Evolutionary conservation across 1,284 basidiomycete genomes (phyloP).

Genomic region (Trichosporon faecale): DNA sequence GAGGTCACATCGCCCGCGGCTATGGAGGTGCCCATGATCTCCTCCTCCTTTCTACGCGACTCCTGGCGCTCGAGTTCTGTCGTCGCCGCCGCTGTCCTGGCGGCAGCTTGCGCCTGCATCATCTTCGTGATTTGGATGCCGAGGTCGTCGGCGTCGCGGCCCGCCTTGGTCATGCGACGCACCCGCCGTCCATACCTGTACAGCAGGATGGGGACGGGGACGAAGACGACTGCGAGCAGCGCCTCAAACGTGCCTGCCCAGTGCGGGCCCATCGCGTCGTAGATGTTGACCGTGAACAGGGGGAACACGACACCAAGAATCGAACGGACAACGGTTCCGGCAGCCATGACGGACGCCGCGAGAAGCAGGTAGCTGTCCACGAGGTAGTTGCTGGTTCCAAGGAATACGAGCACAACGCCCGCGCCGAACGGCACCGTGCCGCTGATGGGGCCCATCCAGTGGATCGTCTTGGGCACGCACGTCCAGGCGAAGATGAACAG

Average conservation of each 20-base stretch:
- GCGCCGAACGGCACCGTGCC: slow-evolving; percentile 62
- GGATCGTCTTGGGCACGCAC: slow-evolving; percentile 56
- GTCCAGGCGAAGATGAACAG: slow-evolving; percentile 56
- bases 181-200: slow-evolving; percentile 29
- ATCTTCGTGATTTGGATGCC: slow-evolving; percentile 31
- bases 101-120: neutral
- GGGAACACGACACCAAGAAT: slow-evolving; percentile 62
- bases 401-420: slow-evolving; percentile 39
- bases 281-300: slow-evolving; percentile 60
- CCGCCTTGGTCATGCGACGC: slow-evolving; percentile 30
- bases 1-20: neutral
- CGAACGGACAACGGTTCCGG: slow-evolving; percentile 65
- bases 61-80: neutral
- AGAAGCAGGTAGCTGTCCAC: slow-evolving; percentile 58
- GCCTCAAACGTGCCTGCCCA: slow-evolving; percentile 55
- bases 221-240: slow-evolving; percentile 29
- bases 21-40: neutral
- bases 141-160: slow-evolving; percentile 26
- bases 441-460: slow-evolving; percentile 63
- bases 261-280: slow-evolving; percentile 58
- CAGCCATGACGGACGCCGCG: slow-evolving; percentile 62
- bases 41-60: neutral
- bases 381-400: slow-evolving; percentile 54
- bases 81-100: neutral
- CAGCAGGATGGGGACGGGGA: slow-evolving; percentile 26